Evolutionary conservation across 2,329 filamentous ascomycete species (phyloP).

Genomic region (Colletotrichum godetiae): DNA sequence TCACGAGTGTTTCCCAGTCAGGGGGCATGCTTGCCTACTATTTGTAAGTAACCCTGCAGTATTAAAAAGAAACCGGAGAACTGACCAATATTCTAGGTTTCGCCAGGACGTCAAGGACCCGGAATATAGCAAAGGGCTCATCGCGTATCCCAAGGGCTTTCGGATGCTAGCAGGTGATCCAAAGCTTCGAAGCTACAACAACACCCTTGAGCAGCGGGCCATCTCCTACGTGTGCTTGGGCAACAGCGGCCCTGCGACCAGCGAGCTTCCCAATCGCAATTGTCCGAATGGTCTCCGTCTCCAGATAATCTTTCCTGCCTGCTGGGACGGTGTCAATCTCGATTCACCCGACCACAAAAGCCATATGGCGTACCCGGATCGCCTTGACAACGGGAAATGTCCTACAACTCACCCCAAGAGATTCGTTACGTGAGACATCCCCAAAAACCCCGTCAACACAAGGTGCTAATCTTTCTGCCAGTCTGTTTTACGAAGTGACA

Average conservation of each 20-base stretch:
- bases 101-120: slow-evolving; percentile 51
- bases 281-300: slow-evolving; percentile 64
- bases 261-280: slow-evolving; percentile 64
- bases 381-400: slow-evolving; percentile 59
- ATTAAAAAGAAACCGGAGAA: not conserved
- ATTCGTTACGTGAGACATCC: slow-evolving; percentile 54
- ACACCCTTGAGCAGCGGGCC: slow-evolving; percentile 58
- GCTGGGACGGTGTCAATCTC: slow-evolving; percentile 70
- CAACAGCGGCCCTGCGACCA: slow-evolving; percentile 55
- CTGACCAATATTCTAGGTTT: slow-evolving; percentile 43
- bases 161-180: slow-evolving; percentile 74
- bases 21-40: slow-evolving; percentile 65
- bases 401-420: slow-evolving; percentile 63
- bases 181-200: slow-evolving; percentile 52
- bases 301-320: slow-evolving; percentile 69
- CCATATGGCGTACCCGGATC: slow-evolving; percentile 65
- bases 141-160: slow-evolving; percentile 71
- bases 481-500: slow-evolving; percentile 68
- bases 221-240: slow-evolving; percentile 68
- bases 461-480: not conserved
- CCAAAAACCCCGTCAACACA: not conserved
- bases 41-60: slow-evolving; percentile 47
- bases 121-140: slow-evolving; percentile 57
- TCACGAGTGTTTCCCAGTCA: slow-evolving; percentile 53
- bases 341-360: slow-evolving; percentile 66